Evolutionary conservation across 306 rosid species (phyloP).

Genomic region (Cyclanthera cordifolia): DNA sequence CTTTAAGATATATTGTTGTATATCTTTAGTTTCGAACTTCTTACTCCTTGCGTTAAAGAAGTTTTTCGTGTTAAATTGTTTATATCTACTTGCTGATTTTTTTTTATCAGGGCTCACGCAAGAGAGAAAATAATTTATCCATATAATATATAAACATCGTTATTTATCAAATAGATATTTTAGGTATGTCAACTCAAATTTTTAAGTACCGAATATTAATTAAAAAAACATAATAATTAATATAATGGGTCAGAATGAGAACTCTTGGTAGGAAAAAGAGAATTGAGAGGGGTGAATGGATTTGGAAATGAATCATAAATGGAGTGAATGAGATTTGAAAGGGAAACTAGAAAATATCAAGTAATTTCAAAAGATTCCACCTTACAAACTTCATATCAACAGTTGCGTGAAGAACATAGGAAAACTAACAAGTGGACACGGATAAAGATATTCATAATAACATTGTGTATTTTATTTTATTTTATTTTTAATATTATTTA

Average conservation of each 20-base stretch:
- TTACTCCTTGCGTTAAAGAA: too few species aligned
- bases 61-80: too few species aligned
- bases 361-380: background rate
- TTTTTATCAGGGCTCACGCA: too few species aligned
- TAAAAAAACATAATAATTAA: background rate
- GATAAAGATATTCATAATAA: too few species aligned
- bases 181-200: background rate
- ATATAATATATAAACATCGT: too few species aligned
- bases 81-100: too few species aligned
- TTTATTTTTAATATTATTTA: too few species aligned
- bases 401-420: background rate
- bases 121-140: too few species aligned
- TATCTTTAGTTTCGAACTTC: too few species aligned
- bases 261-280: background rate
- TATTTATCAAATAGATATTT: background rate
- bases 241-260: background rate
- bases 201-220: background rate
- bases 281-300: background rate
- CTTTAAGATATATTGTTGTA: too few species aligned
- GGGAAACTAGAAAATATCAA: background rate
- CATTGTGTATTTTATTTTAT: too few species aligned
- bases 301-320: background rate
- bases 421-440: too few species aligned
- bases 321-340: conserved; percentile 3
- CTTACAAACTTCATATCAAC: background rate